Conservation (phyloP, 164 flowering plant genomes). For the Tetracentron sinense region DNA sequence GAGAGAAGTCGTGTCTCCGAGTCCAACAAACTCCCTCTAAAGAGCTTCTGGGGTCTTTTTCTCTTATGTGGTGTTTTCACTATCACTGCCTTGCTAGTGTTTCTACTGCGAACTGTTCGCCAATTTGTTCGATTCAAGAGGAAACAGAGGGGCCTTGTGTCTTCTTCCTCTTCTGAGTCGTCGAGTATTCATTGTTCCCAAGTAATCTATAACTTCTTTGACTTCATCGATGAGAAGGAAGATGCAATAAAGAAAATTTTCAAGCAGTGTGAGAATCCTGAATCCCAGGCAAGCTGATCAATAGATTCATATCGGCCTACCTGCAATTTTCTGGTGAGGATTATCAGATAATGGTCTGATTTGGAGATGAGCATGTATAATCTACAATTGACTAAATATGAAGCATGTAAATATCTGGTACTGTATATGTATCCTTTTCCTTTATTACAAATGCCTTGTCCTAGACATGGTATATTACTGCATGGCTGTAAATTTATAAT, state of each 20-base stretch:
- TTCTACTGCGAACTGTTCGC: slow-evolving; percentile 34
- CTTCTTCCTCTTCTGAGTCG: slow-evolving; percentile 21
- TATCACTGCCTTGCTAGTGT: slow-evolving; percentile 38
- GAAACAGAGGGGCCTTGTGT: slow-evolving; percentile 21
- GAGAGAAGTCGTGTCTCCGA: slow-evolving; percentile 14
- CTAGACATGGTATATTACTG: too few species aligned
- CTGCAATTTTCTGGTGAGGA: too few species aligned
- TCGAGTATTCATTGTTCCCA: slow-evolving; percentile 30
- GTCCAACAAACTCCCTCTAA: slow-evolving; percentile 51
- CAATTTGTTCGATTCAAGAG: slow-evolving; percentile 44
- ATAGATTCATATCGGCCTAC: too few species aligned
- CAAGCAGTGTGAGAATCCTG: slow-evolving; percentile 26
- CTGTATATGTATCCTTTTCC: too few species aligned
- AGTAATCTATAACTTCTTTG: slow-evolving; percentile 37
- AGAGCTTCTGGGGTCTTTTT: slow-evolving; percentile 72
- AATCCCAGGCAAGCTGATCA: slow-evolving; percentile 14
- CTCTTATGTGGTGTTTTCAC: slow-evolving; percentile 45
- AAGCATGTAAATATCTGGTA: too few species aligned
- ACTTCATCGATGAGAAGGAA: slow-evolving; percentile 73
- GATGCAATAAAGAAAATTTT: slow-evolving; percentile 58
- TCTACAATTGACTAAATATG: too few species aligned
- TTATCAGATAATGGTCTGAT: too few species aligned
- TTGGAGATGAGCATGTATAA: too few species aligned
- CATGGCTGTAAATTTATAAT: too few species aligned
- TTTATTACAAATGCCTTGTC: too few species aligned